Conservation (phyloP, 1,284 basidiomycete genomes). For the Moesziomyces globuligerus region DNA sequence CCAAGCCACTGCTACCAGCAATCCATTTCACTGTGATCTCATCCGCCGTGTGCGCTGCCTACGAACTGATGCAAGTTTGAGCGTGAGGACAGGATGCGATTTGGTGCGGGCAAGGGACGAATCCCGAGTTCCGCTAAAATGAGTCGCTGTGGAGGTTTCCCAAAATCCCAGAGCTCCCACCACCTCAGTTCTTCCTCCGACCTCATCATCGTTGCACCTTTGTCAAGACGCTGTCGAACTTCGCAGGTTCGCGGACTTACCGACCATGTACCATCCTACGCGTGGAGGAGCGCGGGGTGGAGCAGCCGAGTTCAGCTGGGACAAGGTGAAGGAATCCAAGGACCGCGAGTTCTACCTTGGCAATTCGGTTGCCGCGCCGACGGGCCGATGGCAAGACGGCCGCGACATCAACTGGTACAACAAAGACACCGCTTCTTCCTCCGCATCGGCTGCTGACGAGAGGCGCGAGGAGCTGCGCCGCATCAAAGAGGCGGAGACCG, state of each 20-base stretch:
- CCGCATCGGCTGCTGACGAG: slow-evolving; percentile 27
- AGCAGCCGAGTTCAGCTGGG: slow-evolving; percentile 64
- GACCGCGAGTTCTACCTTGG: slow-evolving; percentile 66
- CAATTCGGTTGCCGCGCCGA: slow-evolving; percentile 63
- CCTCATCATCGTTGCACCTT: too few species aligned
- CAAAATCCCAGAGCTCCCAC: background rate
- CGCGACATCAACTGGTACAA: slow-evolving; percentile 66
- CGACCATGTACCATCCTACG: slow-evolving; percentile 32
- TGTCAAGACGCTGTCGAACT: too few species aligned
- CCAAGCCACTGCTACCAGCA: too few species aligned
- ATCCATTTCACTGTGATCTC: background rate
- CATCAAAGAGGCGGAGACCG: slow-evolving; percentile 61
- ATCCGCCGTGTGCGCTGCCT: too few species aligned
- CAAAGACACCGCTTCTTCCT: slow-evolving; percentile 39
- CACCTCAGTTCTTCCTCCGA: too few species aligned
- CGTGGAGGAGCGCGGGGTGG: slow-evolving; percentile 64
- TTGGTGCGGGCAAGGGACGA: too few species aligned
- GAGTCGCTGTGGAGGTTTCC: too few species aligned
- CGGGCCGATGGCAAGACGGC: slow-evolving; percentile 64
- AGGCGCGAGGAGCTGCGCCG: slow-evolving; percentile 52
- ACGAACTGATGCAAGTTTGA: too few species aligned
- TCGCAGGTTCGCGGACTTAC: too few species aligned
- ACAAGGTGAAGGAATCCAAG: slow-evolving; percentile 60
- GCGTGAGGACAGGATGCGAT: background rate
- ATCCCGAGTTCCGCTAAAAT: too few species aligned